Percentiles rank a stretch among this genome's conserved stretches.
Evolutionary conservation across 2,329 filamentous ascomycete species (phyloP).

Genomic region (Apiospora koreana): DNA sequence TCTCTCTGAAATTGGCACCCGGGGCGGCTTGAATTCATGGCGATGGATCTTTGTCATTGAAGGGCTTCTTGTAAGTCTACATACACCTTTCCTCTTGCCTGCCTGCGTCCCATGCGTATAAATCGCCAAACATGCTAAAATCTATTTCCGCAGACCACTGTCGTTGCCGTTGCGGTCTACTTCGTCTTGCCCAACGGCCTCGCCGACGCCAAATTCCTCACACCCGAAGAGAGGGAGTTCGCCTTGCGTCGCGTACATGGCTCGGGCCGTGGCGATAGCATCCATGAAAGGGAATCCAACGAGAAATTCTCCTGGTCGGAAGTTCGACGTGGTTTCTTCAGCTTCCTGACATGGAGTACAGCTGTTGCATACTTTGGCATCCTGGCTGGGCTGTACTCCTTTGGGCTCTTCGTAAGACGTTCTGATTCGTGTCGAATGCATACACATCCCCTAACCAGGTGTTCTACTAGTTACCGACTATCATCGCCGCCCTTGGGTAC

Average conservation of each 20-base stretch:
- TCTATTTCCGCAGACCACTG: slow-evolving; percentile 49
- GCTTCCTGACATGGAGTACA: slow-evolving; percentile 63
- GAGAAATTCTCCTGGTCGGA: slow-evolving; percentile 63
- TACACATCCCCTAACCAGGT: background rate
- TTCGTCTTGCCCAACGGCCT: slow-evolving; percentile 58
- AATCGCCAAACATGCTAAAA: slow-evolving; percentile 11
- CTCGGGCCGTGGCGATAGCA: background rate
- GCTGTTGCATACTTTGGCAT: slow-evolving; percentile 64
- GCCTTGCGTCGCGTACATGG: slow-evolving; percentile 44
- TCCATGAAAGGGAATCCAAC: slow-evolving; percentile 23
- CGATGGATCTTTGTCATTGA: slow-evolving; percentile 66
- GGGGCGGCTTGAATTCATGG: slow-evolving; percentile 57
- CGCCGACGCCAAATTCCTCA: slow-evolving; percentile 55
- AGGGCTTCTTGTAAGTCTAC: slow-evolving; percentile 47
- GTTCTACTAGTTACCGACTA: slow-evolving; percentile 56
- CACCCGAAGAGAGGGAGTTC: slow-evolving; percentile 49
- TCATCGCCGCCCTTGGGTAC: slow-evolving; percentile 58
- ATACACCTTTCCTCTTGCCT: too few relatives aligned
- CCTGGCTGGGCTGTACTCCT: slow-evolving; percentile 59
- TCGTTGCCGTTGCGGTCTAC: slow-evolving; percentile 52
- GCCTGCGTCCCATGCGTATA: background rate
- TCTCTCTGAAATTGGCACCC: slow-evolving; percentile 57
- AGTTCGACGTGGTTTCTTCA: slow-evolving; percentile 61
- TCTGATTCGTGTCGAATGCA: background rate
- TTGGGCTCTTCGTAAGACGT: slow-evolving; percentile 60